These are phyloP conservation scores for Dioscorea dumetorum DNA, from an alignment of 106 monocot species.

Conservation along the genomic window DNA sequence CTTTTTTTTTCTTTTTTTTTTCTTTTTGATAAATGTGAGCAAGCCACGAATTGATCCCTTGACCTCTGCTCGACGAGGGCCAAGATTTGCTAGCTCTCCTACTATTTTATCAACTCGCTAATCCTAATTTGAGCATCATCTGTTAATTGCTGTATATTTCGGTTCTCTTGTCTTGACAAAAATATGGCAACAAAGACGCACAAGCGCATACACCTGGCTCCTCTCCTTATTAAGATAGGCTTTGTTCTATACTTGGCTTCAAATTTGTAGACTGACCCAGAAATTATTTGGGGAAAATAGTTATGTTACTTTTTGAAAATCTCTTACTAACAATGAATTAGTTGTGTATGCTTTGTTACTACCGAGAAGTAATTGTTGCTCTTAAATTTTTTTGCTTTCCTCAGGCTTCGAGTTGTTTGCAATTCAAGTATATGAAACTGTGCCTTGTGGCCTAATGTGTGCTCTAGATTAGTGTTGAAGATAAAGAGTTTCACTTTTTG, in stretches of 20 bases:
- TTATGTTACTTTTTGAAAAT: not conserved
- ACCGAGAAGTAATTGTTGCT: not conserved
- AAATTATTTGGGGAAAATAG: not conserved
- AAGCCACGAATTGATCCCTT: too few species aligned
- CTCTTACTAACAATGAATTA: not conserved
- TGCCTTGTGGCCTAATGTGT: conserved; percentile 5
- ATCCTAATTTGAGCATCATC: too few species aligned
- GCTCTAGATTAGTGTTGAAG: not conserved
- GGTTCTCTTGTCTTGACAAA: too few species aligned
- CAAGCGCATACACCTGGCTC: not conserved
- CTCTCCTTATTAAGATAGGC: too few species aligned
- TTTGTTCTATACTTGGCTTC: too few species aligned
- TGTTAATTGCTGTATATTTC: too few species aligned
- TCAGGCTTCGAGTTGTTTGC: conserved; percentile 29
- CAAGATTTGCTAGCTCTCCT: too few species aligned
- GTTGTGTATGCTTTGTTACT: not conserved
- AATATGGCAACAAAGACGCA: too few species aligned
- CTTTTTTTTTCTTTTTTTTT: too few species aligned
- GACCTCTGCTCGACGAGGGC: too few species aligned
- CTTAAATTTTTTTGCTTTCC: not conserved
- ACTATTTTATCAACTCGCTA: too few species aligned
- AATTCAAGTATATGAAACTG: conserved; percentile 31
- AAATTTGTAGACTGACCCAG: not conserved
- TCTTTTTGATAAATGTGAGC: too few species aligned
- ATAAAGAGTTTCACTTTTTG: conserved; percentile 1